These are phyloP conservation scores for Candida andamanensis DNA, from an alignment of 805 yeast genomes.

Conservation along the genomic window DNA sequence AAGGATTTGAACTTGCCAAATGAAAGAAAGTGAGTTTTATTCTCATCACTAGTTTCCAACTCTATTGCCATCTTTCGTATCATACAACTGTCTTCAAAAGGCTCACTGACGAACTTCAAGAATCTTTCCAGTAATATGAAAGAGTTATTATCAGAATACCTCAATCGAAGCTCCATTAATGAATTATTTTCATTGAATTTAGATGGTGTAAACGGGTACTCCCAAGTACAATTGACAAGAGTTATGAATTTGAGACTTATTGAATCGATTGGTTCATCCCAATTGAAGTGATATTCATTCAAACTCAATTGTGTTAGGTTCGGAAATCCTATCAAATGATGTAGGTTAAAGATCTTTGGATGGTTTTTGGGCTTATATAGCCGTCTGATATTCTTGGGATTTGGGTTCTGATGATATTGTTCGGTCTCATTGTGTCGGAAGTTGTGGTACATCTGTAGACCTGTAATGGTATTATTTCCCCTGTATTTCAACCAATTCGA, in stretches of 20 bases:
- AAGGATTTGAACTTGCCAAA: constrained; percentile 9
- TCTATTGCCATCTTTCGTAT: constrained; percentile 14
- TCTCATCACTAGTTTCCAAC: constrained; percentile 5
- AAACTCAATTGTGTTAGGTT: constrained; percentile 30
- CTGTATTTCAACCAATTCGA: constrained; percentile 41
- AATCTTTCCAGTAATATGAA: constrained; percentile 37
- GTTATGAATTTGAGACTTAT: constrained; percentile 13
- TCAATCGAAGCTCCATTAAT: constrained; percentile 19
- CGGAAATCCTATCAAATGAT: constrained; percentile 37
- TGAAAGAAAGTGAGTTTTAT: constrained; percentile 9
- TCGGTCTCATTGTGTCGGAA: constrained; percentile 14
- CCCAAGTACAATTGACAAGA: constrained; percentile 49
- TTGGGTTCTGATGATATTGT: constrained; percentile 7
- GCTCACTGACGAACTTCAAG: constrained; percentile 20
- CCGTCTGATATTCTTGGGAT: constrained; percentile 15
- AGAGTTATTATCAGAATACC: constrained; percentile 23
- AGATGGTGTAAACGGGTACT: constrained; percentile 46
- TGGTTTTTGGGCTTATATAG: constrained; percentile 4
- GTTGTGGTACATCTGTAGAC: constrained; percentile 25
- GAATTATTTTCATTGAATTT: constrained; percentile 25
- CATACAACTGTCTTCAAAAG: constrained; percentile 14
- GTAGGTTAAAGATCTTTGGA: constrained; percentile 36
- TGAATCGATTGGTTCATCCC: constrained; percentile 18
- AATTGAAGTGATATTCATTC: constrained; percentile 38
- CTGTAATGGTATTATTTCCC: constrained; percentile 12